Evolutionary conservation across 108 stramenopile genomes (phyloP).

Genomic region (Epithemia pelagica): DNA sequence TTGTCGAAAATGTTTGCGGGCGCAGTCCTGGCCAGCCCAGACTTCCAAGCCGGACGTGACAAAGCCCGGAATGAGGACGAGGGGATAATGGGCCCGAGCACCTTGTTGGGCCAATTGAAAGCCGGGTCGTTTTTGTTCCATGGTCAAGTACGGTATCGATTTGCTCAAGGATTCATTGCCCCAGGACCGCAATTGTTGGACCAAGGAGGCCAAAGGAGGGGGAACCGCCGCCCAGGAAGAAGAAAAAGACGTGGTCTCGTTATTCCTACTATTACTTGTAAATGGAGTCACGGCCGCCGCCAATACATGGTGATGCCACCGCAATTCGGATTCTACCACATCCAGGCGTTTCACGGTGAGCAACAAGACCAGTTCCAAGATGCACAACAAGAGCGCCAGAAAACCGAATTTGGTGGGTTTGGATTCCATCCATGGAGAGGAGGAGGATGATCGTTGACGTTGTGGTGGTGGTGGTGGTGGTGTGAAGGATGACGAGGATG

Average conservation of each 20-base stretch:
- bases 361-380: neutral
- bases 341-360: neutral
- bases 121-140: constrained; percentile 32
- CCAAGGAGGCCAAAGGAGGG: neutral
- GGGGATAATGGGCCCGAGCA: constrained; percentile 65
- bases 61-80: constrained; percentile 86
- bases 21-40: constrained; percentile 62
- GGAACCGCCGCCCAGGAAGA: neutral
- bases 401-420: neutral
- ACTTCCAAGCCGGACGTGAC: constrained; percentile 83
- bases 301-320: neutral
- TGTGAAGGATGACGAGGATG: too few relatives aligned
- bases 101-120: constrained; percentile 45
- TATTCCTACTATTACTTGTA: neutral
- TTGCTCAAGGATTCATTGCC: neutral
- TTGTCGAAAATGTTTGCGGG: constrained; percentile 71
- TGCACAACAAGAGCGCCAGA: neutral
- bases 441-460: too few relatives aligned
- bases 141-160: constrained; percentile 2
- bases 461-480: too few relatives aligned
- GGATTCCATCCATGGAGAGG: too few relatives aligned
- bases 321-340: neutral
- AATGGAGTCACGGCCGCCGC: too few relatives aligned
- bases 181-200: neutral
- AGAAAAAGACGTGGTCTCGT: neutral